A percentile compares a stretch with the other conserved stretches of the same genome.
These are phyloP conservation scores for Somion occarium DNA, from an alignment of 1,284 basidiomycete genomes.

Conservation along the genomic window DNA sequence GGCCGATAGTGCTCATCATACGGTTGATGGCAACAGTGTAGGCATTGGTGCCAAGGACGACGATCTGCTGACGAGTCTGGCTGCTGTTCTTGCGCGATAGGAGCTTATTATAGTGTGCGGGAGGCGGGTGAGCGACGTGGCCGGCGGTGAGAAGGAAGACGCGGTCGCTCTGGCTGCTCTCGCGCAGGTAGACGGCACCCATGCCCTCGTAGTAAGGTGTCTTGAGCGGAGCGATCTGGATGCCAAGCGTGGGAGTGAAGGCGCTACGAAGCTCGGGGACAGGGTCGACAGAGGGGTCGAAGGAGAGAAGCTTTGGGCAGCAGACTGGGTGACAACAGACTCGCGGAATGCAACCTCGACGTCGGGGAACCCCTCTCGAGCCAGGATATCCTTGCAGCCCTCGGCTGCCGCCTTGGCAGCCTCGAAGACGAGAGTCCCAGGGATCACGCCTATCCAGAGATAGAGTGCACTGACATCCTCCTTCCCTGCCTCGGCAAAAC, in stretches of 20 bases:
- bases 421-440: constrained; percentile 19
- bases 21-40: constrained; percentile 25
- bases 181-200: constrained; percentile 28
- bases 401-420: constrained; percentile 18
- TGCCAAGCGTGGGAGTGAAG: constrained; percentile 32
- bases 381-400: constrained; percentile 18
- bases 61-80: constrained; percentile 30
- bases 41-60: constrained; percentile 29
- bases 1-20: constrained; percentile 28
- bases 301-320: background rate
- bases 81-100: constrained; percentile 19
- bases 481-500: constrained; percentile 23
- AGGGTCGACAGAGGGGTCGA: constrained; percentile 14
- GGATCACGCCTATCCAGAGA: constrained; percentile 23
- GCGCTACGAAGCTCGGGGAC: constrained; percentile 24
- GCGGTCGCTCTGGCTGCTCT: constrained; percentile 22
- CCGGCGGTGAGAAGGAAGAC: constrained; percentile 28
- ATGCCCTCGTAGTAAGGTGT: constrained; percentile 30
- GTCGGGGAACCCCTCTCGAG: constrained; percentile 20
- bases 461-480: no score
- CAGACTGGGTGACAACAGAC: constrained; percentile 16
- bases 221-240: constrained; percentile 26
- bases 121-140: constrained; percentile 29
- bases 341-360: constrained; percentile 23
- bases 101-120: constrained; percentile 23